Evolutionary conservation across 1,284 basidiomycete species (phyloP).

Genomic region (Fomitopsis schrenkii): DNA sequence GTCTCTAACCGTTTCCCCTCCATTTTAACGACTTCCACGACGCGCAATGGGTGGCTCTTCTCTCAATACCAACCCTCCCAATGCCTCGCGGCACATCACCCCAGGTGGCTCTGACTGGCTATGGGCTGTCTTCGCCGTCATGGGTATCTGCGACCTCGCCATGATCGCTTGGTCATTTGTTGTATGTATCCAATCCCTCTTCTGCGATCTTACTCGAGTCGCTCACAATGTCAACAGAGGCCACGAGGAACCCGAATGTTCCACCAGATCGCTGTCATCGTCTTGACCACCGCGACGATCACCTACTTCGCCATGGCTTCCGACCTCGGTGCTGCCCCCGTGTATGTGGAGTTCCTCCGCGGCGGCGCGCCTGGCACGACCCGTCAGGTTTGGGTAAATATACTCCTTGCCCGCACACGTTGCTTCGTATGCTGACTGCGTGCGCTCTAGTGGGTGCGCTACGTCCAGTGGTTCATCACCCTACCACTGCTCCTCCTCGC

Average conservation of each 20-base stretch:
- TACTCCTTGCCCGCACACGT: not conserved
- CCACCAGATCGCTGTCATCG: conserved; percentile 44
- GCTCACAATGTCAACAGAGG: conserved; percentile 18
- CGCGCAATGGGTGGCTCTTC: conserved; percentile 13
- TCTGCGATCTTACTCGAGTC: not conserved
- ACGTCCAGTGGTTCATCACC: conserved; percentile 57
- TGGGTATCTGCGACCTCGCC: conserved; percentile 36
- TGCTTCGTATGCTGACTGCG: too few relatives aligned
- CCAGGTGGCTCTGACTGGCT: conserved; percentile 45
- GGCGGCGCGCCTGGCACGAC: conserved; percentile 27
- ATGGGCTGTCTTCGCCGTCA: conserved; percentile 51
- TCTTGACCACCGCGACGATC: conserved; percentile 40
- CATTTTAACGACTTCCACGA: conserved; percentile 2
- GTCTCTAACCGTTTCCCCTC: not conserved
- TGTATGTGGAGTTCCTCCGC: conserved; percentile 44
- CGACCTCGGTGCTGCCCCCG: conserved; percentile 50
- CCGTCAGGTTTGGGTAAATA: conserved; percentile 51
- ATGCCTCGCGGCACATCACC: conserved; percentile 36
- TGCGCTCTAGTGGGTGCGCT: conserved; percentile 38
- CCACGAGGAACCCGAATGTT: conserved; percentile 40
- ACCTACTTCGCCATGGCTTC: conserved; percentile 58
- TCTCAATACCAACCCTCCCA: conserved; percentile 34
- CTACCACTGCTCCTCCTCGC: conserved; percentile 52
- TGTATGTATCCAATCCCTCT: conserved; percentile 16
- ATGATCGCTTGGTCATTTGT: conserved; percentile 36